These are phyloP conservation scores for Phytophthora sojae DNA, from an alignment of 352 stramenopile species.

Conservation along the genomic window DNA sequence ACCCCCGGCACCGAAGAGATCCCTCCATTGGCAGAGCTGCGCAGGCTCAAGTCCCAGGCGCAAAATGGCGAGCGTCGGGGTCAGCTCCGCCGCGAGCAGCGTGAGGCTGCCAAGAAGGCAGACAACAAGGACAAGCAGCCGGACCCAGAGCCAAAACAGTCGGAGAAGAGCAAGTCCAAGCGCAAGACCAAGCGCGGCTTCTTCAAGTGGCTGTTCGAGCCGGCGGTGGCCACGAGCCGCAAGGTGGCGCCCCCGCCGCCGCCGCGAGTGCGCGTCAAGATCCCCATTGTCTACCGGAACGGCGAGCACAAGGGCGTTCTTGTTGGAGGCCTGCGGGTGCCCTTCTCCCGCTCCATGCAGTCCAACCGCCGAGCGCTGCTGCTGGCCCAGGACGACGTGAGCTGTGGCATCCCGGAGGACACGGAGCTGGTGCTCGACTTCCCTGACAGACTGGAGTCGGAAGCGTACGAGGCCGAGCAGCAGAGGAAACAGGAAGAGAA, in stretches of 20 bases:
- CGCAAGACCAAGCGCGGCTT: conserved; percentile 33
- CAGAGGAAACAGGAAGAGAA: conserved; percentile 19
- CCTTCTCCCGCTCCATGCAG: conserved; percentile 44
- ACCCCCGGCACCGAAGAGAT: background rate
- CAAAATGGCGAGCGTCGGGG: conserved; percentile 23
- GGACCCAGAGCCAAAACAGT: background rate
- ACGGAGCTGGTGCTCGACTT: conserved; percentile 26
- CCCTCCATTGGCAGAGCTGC: conserved; percentile 13
- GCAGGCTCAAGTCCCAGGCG: conserved; percentile 24
- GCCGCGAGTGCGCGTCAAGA: conserved; percentile 38
- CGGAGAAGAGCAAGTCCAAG: conserved; percentile 15
- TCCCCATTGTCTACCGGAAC: conserved; percentile 39
- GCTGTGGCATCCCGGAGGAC: conserved; percentile 32
- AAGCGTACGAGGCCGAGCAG: conserved; percentile 17
- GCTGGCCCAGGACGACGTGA: conserved; percentile 21
- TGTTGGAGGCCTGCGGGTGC: conserved; percentile 34
- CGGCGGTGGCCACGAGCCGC: conserved; percentile 29
- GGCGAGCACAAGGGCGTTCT: conserved; percentile 40
- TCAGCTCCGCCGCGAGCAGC: conserved; percentile 26
- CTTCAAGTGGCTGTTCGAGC: conserved; percentile 38
- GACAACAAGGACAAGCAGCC: background rate
- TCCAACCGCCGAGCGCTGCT: conserved; percentile 29
- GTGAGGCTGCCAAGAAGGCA: conserved; percentile 13
- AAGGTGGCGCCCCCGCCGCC: conserved; percentile 19
- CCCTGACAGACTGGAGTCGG: conserved; percentile 22